Base-by-base conservation (phyloP, 129 eudicot genomes). In the Sambucus nigra region DNA sequence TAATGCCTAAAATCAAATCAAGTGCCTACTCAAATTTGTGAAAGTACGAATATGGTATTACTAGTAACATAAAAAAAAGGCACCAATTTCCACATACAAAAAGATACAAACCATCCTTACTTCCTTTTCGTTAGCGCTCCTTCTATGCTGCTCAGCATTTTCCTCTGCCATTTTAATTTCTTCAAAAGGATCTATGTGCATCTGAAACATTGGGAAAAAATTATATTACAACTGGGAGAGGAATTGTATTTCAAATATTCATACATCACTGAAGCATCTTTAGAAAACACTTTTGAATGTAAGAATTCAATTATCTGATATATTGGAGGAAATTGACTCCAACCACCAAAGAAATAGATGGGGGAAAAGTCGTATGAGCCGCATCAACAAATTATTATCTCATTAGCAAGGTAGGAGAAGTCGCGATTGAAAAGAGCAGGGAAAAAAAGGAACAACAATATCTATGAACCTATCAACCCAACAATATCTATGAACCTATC, bases 181-280 rank as follows among this genome's bases (percentile, higher is more conserved):
- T 78, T 91, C 99, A 75, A 91, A 91, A 57, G 99, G 95, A 80
- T 91, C 95, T 6, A 77, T 42, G 71, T 78, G 88, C 68, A 86
- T 72, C 99, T 91, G 76, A 53, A 64, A 70, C 20, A 47, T 42
- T 29, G 31, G 40, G 22, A 29, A 22, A 32, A 47, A 47, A 47
- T 17, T 3, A 19, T 17, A 47, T 20, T 5, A 5, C 4, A 45
- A n/a, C n/a, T n/a, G 14, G 0, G 8, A 16, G 51, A 45, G 23
- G 21, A 3, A 17, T 16, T 6, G 48, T 1, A 16, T 42, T 15
- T 6, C 48, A 42, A 7, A 42, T 42, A 42, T 42, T 42, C 7
- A 20, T 20, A 42, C 42, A 35, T 35, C 5, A 35, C 42, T 35
- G 42, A 2, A 7, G 13, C 42, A 7, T 35, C 12, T 35, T 2